Evolutionary conservation across 2,329 filamentous ascomycete species (phyloP), one percentile per base, ranked within the genome.

Genomic region (Microsporum canis): DNA sequence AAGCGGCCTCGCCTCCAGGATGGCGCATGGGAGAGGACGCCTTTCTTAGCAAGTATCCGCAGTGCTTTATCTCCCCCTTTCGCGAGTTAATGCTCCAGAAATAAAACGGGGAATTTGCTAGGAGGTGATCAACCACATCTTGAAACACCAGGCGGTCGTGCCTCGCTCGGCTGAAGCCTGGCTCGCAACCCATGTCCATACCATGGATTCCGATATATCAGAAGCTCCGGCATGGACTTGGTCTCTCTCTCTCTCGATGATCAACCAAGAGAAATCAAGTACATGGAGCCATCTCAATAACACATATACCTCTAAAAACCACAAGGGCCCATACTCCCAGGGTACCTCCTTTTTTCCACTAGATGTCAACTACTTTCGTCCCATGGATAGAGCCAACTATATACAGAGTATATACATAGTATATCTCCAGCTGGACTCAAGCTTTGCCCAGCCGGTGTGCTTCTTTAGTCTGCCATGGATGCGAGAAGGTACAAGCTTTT

Each of bases 31-130:
- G 14, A 31, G 45, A 51, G 45, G 27, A 8, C 23, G 27, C 45
- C 23, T 14, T 51, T 51, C 45, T 51, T 27, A 51, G 27, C 45
- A 51, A 33, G 45, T 33, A 51, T 51, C 45, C 12, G 45, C 45
- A 33, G 45, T 31, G 10, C 23, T 31, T 12, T 8, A 47, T 47
- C 43, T 47, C 43, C 43, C 43, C 31, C 31, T 34, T 31, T 31
- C 33, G 51, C 51, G 23, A 36, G 17, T 23, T 23, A 23, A 23
- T 23, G 17, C 51, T 34, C 51, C 33, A 38, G 51, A 55, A 33
- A 33, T 4, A 10, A 45, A 51, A 55, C n/a, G 51, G 51, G 51
- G 51, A 55, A 55, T 55, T 55, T 55, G 51, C 36, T 55, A 29
- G 51, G 51, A 55, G 43, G 3, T 55, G 51, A 55, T 55, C 51